Conservation (phyloP, 306 rosid species). For the Arachis stenosperma region DNA sequence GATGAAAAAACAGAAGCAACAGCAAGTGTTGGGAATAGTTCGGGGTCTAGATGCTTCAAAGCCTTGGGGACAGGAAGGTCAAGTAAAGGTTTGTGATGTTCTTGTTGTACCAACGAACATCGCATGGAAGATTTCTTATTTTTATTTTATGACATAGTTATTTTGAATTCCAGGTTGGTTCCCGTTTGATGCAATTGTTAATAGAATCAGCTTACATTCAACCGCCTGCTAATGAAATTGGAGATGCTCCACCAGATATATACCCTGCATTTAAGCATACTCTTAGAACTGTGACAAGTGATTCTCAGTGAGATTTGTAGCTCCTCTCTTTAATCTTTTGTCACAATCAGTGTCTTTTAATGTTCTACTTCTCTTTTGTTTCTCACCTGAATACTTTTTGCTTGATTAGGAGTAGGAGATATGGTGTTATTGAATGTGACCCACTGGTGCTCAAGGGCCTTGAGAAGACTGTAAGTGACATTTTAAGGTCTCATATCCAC, state of each 20-base stretch:
- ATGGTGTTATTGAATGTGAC: slow-evolving; percentile 91
- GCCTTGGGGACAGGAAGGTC: slow-evolving; percentile 94
- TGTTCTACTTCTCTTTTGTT: neutral
- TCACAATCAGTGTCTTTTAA: slow-evolving; percentile 22
- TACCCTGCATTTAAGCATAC: slow-evolving; percentile 85
- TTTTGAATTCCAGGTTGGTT: slow-evolving; percentile 71
- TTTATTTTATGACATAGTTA: slow-evolving; percentile 31
- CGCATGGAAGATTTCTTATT: slow-evolving; percentile 14
- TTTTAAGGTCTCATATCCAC: slow-evolving; percentile 13
- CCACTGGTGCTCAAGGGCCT: slow-evolving; percentile 75
- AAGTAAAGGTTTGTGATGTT: slow-evolving; percentile 78
- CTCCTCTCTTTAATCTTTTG: slow-evolving; percentile 14
- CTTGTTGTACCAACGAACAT: slow-evolving; percentile 27
- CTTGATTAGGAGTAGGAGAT: slow-evolving; percentile 78
- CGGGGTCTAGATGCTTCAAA: slow-evolving; percentile 59
- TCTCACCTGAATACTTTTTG: slow-evolving; percentile 33
- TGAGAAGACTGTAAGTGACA: slow-evolving; percentile 79
- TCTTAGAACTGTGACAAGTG: slow-evolving; percentile 55
- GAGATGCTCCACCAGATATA: slow-evolving; percentile 78
- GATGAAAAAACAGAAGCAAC: slow-evolving; percentile 67
- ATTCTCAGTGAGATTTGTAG: slow-evolving; percentile 62
- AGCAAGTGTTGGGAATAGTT: slow-evolving; percentile 60
- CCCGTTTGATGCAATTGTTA: slow-evolving; percentile 71
- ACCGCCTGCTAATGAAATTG: slow-evolving; percentile 73
- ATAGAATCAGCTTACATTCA: slow-evolving; percentile 89